phyloP scores from a whole-genome alignment of 208 protist genomes.

The Leishmania martiniquensis region DNA sequence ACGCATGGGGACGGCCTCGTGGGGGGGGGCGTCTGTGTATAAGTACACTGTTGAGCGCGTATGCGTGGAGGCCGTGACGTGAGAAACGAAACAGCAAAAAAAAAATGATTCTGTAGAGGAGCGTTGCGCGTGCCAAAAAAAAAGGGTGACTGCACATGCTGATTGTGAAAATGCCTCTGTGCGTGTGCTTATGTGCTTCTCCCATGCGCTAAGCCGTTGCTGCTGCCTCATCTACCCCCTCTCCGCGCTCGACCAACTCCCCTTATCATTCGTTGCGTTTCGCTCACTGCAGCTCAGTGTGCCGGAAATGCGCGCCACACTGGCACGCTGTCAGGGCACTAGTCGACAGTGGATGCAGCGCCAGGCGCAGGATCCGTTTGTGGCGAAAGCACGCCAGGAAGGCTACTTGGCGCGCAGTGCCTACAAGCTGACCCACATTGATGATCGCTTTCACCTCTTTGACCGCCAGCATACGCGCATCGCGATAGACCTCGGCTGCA shows the following conservation, averaged over 20 bases:
- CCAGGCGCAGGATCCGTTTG: conserved; percentile 69
- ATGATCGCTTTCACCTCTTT: conserved; percentile 74
- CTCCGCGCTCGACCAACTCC: neutral
- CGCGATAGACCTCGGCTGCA: conserved; percentile 83
- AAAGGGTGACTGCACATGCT: neutral
- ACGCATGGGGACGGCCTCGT: neutral
- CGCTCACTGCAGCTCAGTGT: neutral
- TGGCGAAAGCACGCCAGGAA: conserved; percentile 56
- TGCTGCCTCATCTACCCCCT: neutral
- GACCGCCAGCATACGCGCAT: conserved; percentile 40
- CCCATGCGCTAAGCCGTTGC: neutral
- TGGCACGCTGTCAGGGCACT: conserved; percentile 9
- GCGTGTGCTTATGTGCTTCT: neutral
- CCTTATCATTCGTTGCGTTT: neutral
- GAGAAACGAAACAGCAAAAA: neutral
- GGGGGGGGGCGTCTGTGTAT: neutral
- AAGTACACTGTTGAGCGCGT: no score
- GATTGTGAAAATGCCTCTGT: neutral
- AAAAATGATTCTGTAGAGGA: neutral
- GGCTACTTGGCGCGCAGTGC: conserved; percentile 85
- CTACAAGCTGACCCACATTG: conserved; percentile 75
- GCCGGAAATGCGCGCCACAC: conserved; percentile 5
- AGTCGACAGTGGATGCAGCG: conserved; percentile 65
- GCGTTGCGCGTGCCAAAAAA: neutral
- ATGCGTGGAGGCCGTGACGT: neutral